These are phyloP conservation scores for Aegilops sharonensis DNA, from an alignment of 176 grass and related monocot species.

Conservation along the genomic window DNA sequence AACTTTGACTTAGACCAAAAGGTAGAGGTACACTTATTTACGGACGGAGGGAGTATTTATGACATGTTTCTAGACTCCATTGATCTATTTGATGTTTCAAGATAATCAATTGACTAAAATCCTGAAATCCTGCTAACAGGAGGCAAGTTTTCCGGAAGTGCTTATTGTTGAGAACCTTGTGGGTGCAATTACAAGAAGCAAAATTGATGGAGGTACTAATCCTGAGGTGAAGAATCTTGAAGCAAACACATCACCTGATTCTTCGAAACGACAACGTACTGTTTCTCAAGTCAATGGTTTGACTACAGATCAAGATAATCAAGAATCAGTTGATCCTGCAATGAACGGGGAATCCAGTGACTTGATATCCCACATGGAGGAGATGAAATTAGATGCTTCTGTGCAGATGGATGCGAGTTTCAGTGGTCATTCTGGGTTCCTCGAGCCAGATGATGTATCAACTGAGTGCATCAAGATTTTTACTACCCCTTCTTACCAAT, in stretches of 20 bases:
- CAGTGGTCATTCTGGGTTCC: slow-evolving; percentile 55
- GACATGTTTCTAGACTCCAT: slow-evolving; percentile 27
- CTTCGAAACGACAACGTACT: slow-evolving; percentile 36
- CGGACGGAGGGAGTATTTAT: too few relatives aligned
- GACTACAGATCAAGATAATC: slow-evolving; percentile 27
- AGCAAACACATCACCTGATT: slow-evolving; percentile 38
- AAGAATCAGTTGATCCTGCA: slow-evolving; percentile 19
- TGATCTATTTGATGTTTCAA: not conserved
- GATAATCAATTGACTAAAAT: slow-evolving; percentile 20
- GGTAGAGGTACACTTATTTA: too few relatives aligned
- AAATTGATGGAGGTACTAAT: slow-evolving; percentile 37
- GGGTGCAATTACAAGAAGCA: slow-evolving; percentile 48
- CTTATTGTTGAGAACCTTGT: slow-evolving; percentile 58
- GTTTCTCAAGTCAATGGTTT: not conserved
- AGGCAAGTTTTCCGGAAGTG: slow-evolving; percentile 81
- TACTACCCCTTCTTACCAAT: slow-evolving; percentile 43
- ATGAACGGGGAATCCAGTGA: slow-evolving; percentile 35
- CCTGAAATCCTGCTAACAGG: slow-evolving; percentile 46
- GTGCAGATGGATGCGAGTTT: slow-evolving; percentile 39
- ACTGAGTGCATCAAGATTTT: slow-evolving; percentile 58
- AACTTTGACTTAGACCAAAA: too few relatives aligned
- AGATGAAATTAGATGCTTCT: slow-evolving; percentile 61
- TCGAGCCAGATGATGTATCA: slow-evolving; percentile 57
- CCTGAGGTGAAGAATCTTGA: slow-evolving; percentile 20
- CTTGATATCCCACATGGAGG: slow-evolving; percentile 55